Conservation (phyloP, 306 rosid genomes). For the Vicia faba region DNA sequence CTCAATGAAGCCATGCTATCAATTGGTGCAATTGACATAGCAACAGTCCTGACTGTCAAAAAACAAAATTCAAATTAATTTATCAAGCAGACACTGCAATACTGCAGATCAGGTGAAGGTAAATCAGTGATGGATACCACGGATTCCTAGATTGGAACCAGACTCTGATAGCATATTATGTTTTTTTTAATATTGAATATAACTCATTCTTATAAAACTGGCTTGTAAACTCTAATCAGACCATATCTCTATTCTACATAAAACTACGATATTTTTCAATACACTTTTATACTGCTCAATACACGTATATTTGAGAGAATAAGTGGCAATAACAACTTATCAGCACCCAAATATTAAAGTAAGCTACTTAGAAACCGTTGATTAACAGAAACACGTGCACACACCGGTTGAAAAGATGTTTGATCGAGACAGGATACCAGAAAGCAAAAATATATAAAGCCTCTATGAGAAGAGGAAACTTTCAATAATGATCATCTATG, state of each 20-base stretch:
- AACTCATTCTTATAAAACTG: no score
- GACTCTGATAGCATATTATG: no score
- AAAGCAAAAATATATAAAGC: background rate
- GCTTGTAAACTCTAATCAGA: no score
- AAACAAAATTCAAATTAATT: slow-evolving; percentile 29
- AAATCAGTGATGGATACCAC: no score
- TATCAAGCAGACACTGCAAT: background rate
- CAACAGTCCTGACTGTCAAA: slow-evolving; percentile 42
- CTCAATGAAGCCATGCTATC: slow-evolving; percentile 64
- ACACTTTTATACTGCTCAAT: no score
- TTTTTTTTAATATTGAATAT: no score
- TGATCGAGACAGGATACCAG: background rate
- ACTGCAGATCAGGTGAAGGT: slow-evolving; percentile 1
- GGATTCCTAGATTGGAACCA: no score
- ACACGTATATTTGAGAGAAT: no score
- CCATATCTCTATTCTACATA: no score
- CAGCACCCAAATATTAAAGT: background rate
- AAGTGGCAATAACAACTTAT: no score
- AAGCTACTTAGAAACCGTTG: slow-evolving; percentile 1
- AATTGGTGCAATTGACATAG: slow-evolving; percentile 54
- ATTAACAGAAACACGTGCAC: background rate
- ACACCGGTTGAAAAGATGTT: background rate
- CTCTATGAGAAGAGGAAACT: background rate
- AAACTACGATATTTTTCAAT: no score
- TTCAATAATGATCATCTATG: background rate